These are phyloP conservation scores for Xylaria sp. DNA, from an alignment of 2,329 filamentous ascomycete genomes.

Conservation along the genomic window DNA sequence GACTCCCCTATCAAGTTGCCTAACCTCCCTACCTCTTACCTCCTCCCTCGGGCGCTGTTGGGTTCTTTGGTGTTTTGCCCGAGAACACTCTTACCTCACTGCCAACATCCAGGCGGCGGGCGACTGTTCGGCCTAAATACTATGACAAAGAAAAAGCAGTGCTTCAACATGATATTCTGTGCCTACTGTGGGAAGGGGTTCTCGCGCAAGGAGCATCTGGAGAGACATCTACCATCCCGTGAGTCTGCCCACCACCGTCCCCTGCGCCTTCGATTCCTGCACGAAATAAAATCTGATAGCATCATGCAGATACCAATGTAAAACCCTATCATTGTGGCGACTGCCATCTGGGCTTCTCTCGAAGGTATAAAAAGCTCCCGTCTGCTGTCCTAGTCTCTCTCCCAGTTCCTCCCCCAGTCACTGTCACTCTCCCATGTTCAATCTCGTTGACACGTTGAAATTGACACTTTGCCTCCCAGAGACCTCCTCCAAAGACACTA, in stretches of 20 bases:
- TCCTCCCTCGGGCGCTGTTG: too few relatives aligned
- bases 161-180: conserved; percentile 37
- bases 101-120: neutral
- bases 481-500: conserved; percentile 49
- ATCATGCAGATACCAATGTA: conserved; percentile 46
- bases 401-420: too few relatives aligned
- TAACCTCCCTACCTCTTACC: too few relatives aligned
- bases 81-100: neutral
- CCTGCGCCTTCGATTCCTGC: neutral
- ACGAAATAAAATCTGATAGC: conserved; percentile 13
- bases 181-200: conserved; percentile 51
- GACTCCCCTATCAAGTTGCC: too few relatives aligned
- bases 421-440: too few relatives aligned
- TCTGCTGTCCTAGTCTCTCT: too few relatives aligned
- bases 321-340: conserved; percentile 47
- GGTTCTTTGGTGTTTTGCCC: too few relatives aligned
- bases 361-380: conserved; percentile 35
- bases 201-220: conserved; percentile 52
- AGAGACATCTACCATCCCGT: conserved; percentile 50
- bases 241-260: conserved; percentile 24
- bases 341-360: conserved; percentile 46
- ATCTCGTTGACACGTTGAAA: too few relatives aligned
- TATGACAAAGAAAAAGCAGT: neutral
- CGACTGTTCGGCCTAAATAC: neutral
- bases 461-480: conserved; percentile 28